Percentiles rank a stretch among this genome's conserved stretches.
Evolutionary conservation across 805 yeast genomes (phyloP).

Genomic region (Candida stauntonica): DNA sequence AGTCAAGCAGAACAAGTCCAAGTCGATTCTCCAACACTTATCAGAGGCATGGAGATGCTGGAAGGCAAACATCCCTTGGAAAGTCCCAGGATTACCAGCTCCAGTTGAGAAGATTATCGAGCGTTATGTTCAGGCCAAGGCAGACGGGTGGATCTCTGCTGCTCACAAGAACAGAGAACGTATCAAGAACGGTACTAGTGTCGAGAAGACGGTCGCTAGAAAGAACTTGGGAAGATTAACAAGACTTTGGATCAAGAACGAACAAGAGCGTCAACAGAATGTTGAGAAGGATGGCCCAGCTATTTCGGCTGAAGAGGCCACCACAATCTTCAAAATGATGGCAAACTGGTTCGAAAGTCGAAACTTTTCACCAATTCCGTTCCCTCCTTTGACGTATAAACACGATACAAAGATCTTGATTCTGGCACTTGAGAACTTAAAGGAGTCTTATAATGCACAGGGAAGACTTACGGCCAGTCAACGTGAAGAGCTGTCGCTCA

Average conservation of each 20-base stretch:
- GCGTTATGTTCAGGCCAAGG: slow-evolving; percentile 88
- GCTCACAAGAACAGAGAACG: slow-evolving; percentile 92
- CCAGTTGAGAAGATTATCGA: slow-evolving; percentile 85
- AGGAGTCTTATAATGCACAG: slow-evolving; percentile 71
- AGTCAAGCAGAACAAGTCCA: slow-evolving; percentile 78
- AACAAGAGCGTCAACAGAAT: slow-evolving; percentile 80
- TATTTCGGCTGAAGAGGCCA: slow-evolving; percentile 83
- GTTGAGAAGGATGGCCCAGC: slow-evolving; percentile 86
- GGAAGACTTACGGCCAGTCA: slow-evolving; percentile 80
- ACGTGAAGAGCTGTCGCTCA: slow-evolving; percentile 86
- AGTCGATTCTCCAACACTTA: slow-evolving; percentile 84
- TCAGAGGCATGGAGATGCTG: slow-evolving; percentile 99
- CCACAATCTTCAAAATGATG: slow-evolving; percentile 78
- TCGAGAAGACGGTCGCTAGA: slow-evolving; percentile 90
- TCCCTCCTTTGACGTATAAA: slow-evolving; percentile 88
- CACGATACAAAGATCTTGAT: slow-evolving; percentile 90
- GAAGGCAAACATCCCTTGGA: slow-evolving; percentile 99
- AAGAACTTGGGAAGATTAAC: slow-evolving; percentile 91
- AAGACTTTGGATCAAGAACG: slow-evolving; percentile 86
- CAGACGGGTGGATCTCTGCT: slow-evolving; percentile 93
- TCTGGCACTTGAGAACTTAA: slow-evolving; percentile 82
- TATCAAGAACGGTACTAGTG: slow-evolving; percentile 82
- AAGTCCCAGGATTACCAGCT: slow-evolving; percentile 92
- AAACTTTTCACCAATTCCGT: slow-evolving; percentile 81
- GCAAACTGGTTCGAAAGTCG: slow-evolving; percentile 88